A percentile compares a stretch with the other conserved stretches of the same genome.
These are phyloP conservation scores for Lasiodiplodia citricola DNA, from an alignment of 2,329 filamentous ascomycete genomes.

Conservation along the genomic window DNA sequence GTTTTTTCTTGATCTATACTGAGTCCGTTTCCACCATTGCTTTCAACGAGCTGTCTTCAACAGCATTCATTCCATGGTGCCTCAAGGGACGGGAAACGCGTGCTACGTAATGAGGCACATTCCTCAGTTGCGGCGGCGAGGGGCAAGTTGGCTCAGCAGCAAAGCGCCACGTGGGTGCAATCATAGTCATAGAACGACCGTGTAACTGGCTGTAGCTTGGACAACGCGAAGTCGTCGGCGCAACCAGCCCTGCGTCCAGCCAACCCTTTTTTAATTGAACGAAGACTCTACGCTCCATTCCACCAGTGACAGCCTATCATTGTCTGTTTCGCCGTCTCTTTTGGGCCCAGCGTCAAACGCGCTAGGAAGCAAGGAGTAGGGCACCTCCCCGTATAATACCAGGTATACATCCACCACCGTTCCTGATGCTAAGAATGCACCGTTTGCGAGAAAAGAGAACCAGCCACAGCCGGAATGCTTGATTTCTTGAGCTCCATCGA, in stretches of 20 bases:
- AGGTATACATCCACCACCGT: background rate
- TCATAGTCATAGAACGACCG: background rate
- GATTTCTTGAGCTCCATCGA: conserved; percentile 3
- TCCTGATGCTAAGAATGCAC: conserved; percentile 12
- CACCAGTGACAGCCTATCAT: background rate
- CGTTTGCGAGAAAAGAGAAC: background rate
- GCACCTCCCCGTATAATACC: conserved; percentile 12
- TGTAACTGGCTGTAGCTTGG: background rate
- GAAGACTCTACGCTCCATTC: background rate
- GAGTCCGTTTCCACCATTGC: background rate
- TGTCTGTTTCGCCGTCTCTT: background rate
- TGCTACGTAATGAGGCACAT: background rate
- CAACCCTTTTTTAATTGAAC: background rate
- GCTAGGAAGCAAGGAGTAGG: conserved; percentile 21
- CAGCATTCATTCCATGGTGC: background rate
- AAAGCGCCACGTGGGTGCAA: conserved; percentile 8
- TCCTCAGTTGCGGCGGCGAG: conserved; percentile 4
- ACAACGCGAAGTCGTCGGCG: background rate
- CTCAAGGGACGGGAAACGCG: background rate
- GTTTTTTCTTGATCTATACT: background rate
- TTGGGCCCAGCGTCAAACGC: background rate
- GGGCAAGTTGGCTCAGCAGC: background rate
- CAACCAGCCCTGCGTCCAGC: background rate
- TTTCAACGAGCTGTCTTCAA: background rate
- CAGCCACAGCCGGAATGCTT: conserved; percentile 14